A percentile compares a stretch with the other conserved stretches of the same genome.
Conservation (phyloP, 129 eudicot genomes). For the Gnaphalium uliginosum region DNA sequence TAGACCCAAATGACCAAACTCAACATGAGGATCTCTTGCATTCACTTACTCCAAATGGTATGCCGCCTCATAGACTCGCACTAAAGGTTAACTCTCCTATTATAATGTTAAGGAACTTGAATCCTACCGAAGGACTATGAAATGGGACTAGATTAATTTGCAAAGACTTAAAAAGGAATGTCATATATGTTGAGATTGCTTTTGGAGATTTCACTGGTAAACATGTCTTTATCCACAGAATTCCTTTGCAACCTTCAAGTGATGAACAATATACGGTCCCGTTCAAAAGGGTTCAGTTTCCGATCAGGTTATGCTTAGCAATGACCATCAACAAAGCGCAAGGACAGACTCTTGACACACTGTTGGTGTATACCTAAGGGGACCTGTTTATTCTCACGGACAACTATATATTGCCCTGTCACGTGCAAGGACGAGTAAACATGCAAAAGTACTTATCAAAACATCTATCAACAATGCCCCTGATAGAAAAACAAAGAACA, state of each 20-base stretch:
- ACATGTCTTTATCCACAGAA: background rate
- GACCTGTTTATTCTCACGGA: background rate
- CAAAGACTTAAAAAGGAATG: background rate
- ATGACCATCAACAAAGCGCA: background rate
- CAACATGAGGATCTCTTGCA: background rate
- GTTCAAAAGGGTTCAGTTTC: conserved; percentile 5
- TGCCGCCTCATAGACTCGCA: background rate
- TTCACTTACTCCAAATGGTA: conserved; percentile 6
- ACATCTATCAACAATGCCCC: background rate
- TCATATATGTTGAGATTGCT: background rate
- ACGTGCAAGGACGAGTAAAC: background rate
- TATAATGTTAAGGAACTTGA: background rate
- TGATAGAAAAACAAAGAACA: background rate
- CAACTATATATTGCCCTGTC: background rate
- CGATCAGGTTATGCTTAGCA: conserved; percentile 9
- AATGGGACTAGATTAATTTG: conserved; percentile 13
- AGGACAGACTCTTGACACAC: too few relatives aligned
- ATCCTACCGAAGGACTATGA: background rate
- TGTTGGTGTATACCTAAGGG: too few relatives aligned
- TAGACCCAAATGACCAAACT: background rate
- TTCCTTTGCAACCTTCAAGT: conserved; percentile 17
- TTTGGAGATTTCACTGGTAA: conserved; percentile 4
- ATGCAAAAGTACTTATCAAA: background rate
- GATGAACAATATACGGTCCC: background rate
- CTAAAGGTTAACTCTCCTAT: background rate